These are phyloP conservation scores for Primulina eburnea DNA, from an alignment of 257 asterid genomes.

Conservation along the genomic window DNA sequence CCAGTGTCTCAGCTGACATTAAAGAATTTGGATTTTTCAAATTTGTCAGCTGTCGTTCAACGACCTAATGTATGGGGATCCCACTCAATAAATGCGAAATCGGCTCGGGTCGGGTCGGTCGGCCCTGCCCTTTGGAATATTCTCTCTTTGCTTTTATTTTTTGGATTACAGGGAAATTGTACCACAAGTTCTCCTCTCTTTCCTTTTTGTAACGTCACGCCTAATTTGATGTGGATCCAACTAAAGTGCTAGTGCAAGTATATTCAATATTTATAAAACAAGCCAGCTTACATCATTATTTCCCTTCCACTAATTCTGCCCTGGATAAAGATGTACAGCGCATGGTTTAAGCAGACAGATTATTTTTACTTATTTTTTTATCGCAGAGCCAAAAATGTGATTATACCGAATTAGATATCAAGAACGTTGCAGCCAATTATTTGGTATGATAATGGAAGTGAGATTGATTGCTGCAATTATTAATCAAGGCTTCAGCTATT, in stretches of 20 bases:
- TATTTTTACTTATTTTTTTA: too few species aligned
- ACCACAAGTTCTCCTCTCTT: too few species aligned
- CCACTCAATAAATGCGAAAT: conserved; percentile 25
- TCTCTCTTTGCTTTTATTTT: too few species aligned
- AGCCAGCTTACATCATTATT: neutral
- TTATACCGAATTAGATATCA: neutral
- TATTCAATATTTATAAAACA: too few species aligned
- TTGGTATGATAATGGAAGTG: neutral
- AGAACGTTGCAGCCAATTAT: too few species aligned
- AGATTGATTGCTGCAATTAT: neutral
- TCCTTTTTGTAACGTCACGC: neutral
- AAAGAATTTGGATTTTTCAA: neutral
- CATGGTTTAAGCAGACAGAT: neutral
- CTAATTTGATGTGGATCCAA: neutral
- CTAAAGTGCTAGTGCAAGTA: neutral
- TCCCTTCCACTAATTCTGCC: neutral
- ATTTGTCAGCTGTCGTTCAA: conserved; percentile 21
- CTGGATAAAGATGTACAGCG: neutral
- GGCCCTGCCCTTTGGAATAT: too few species aligned
- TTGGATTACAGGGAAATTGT: too few species aligned
- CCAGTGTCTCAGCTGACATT: too few species aligned
- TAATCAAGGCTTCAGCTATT: neutral
- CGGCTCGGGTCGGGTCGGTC: neutral
- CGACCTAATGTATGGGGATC: conserved; percentile 32
- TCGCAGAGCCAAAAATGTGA: too few species aligned